These are phyloP conservation scores for Alternaria sp. DNA, from an alignment of 2,329 filamentous ascomycete species.

Conservation along the genomic window DNA sequence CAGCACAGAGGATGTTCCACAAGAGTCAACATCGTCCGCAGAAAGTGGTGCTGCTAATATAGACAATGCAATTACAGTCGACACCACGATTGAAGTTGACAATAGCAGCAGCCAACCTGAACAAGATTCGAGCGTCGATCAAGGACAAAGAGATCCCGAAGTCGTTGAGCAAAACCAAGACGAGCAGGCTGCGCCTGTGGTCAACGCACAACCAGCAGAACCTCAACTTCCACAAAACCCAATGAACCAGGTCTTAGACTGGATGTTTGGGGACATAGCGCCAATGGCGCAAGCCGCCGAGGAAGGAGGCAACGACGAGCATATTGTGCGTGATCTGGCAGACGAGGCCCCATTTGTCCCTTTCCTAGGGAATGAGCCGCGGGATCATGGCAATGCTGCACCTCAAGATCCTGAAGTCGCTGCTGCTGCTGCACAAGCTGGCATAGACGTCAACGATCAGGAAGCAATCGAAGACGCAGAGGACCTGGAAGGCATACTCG, in stretches of 20 bases:
- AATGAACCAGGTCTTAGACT: constrained; percentile 52
- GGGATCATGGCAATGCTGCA: constrained; percentile 36
- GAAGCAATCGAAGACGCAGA: constrained; percentile 84
- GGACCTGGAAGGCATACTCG: constrained; percentile 94
- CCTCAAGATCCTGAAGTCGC: constrained; percentile 66
- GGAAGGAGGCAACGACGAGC: constrained; percentile 63
- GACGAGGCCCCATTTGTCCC: constrained; percentile 70
- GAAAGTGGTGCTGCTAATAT: constrained; percentile 10
- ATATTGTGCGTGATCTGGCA: constrained; percentile 66
- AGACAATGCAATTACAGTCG: constrained; percentile 9
- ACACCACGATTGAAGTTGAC: constrained; percentile 10
- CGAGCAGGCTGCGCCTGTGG: constrained; percentile 16
- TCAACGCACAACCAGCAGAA: constrained; percentile 17
- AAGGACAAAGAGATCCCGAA: constrained; percentile 6
- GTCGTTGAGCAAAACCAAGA: constrained; percentile 5
- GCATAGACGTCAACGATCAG: constrained; percentile 72
- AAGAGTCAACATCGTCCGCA: constrained; percentile 5
- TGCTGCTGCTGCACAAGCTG: constrained; percentile 72
- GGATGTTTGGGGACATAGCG: constrained; percentile 60
- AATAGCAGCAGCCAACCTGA: constrained; percentile 13
- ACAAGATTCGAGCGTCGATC: neutral
- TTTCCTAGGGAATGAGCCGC: constrained; percentile 54
- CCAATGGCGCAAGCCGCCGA: constrained; percentile 37
- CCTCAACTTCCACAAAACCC: constrained; percentile 24
- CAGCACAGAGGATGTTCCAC: constrained; percentile 1